A percentile compares a stretch with the other conserved stretches of the same genome.
Evolutionary conservation across 306 rosid genomes (phyloP).

Genomic region (Lotus japonicus): DNA sequence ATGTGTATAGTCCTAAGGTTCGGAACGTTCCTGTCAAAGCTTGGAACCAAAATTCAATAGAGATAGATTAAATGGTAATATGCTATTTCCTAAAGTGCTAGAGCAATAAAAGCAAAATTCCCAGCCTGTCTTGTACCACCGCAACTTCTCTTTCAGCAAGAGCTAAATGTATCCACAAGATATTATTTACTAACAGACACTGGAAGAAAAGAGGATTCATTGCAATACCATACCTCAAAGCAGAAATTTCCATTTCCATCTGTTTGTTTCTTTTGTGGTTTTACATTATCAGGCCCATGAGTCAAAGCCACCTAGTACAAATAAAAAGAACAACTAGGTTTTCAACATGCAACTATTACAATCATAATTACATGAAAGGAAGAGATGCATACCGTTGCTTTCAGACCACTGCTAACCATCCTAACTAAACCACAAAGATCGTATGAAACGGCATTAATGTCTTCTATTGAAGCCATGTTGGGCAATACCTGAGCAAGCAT

Average conservation of each 20-base stretch:
- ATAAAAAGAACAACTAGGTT: slow-evolving; percentile 15
- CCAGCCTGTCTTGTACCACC: background rate
- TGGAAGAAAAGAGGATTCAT: background rate
- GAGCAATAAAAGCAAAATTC: background rate
- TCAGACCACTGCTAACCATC: slow-evolving; percentile 59
- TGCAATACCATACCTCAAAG: slow-evolving; percentile 68
- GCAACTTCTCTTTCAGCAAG: slow-evolving; percentile 21
- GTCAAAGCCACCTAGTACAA: slow-evolving; percentile 84
- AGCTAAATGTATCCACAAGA: slow-evolving; percentile 10
- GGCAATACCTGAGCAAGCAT: slow-evolving; percentile 71
- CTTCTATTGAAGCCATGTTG: slow-evolving; percentile 89
- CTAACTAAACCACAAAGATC: slow-evolving; percentile 82
- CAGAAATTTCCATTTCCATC: slow-evolving; percentile 86
- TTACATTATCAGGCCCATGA: slow-evolving; percentile 93
- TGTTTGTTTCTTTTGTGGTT: slow-evolving; percentile 78
- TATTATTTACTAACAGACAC: slow-evolving; percentile 11
- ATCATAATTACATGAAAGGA: slow-evolving; percentile 7
- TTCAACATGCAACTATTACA: slow-evolving; percentile 12
- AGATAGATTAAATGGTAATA: background rate
- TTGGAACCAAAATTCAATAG: slow-evolving; percentile 12
- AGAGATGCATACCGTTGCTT: slow-evolving; percentile 61
- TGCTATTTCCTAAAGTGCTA: slow-evolving; percentile 12
- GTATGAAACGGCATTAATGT: slow-evolving; percentile 70
- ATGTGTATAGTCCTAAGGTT: background rate
- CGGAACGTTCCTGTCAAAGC: slow-evolving; percentile 13